Evolutionary conservation across 2,329 filamentous ascomycete species (phyloP), one percentile per base, ranked within the genome.

Genomic region (Talaromyces atroroseus): DNA sequence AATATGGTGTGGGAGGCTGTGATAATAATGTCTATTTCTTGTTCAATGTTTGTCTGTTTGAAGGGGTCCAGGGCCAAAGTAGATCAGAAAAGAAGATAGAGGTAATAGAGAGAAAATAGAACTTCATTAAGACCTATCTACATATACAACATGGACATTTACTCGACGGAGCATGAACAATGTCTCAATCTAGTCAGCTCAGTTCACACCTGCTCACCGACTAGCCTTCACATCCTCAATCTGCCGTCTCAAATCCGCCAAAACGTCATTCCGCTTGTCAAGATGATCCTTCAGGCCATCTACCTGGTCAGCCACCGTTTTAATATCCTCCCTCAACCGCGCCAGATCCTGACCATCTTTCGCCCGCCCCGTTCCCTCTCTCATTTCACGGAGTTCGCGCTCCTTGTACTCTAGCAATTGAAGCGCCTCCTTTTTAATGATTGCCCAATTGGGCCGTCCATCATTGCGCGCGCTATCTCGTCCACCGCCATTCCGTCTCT

Each of bases 351-450:
- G 83, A 0, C 90, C 91, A 7, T 82, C 83, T 66, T 85, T 85
- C 52, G 72, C 65, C 78, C 70, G 61, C 3, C 73, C 72, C 7
- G 64, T 66, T 5, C 84, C 75, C 81, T 86, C 61, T 82, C 73
- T 94, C 87, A 72, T 91, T 60, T 77, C 70, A 88, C 91, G 63
- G 84, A 80, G 70, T 92, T 78, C 77, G 86, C 87, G 68, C 84
- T 84, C 70, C 82, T 99, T 99, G 73, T 95, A 97, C 68, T 99
- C 94, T 45, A 99, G 79, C 72, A 99, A 75, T 76, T 96, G 90
- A 73, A 97, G 90, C 48, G 96, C 78, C 75, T 99, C 94, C 61
- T 92, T 82, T 81, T 96, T 97, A 56, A 97, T 90, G 42, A 99
- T 80, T 38, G 91, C 90, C 45, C 92, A 92, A 74, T 91, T 95